A percentile compares a stretch with the other conserved stretches of the same genome.
These are phyloP conservation scores for Macrotyloma uniflorum DNA, from an alignment of 306 rosid genomes.

Conservation along the genomic window DNA sequence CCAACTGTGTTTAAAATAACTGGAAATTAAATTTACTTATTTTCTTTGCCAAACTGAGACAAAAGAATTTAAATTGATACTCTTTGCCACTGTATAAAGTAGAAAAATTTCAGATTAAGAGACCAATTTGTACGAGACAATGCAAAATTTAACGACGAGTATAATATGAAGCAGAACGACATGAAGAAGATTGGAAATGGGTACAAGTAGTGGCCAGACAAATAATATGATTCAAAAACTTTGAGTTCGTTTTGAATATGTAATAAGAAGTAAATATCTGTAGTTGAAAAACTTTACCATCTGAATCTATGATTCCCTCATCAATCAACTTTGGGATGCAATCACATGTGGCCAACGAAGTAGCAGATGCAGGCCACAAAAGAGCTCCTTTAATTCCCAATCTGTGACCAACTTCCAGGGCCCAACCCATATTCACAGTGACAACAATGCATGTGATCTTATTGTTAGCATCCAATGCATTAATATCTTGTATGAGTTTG, in stretches of 20 bases:
- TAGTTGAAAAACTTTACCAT: constrained; percentile 11
- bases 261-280: background rate
- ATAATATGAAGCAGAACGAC: background rate
- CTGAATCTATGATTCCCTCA: constrained; percentile 42
- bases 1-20: too few species aligned
- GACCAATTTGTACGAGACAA: too few species aligned
- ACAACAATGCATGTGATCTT: constrained; percentile 48
- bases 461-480: constrained; percentile 20
- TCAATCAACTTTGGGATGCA: constrained; percentile 49
- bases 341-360: constrained; percentile 31
- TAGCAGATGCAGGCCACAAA: constrained; percentile 56
- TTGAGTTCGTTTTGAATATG: background rate
- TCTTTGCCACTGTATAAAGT: too few species aligned
- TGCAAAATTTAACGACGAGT: too few species aligned
- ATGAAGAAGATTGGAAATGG: background rate
- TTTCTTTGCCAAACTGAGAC: too few species aligned
- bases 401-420: constrained; percentile 45
- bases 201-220: background rate
- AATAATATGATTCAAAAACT: background rate
- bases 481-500: constrained; percentile 48
- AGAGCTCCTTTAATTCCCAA: constrained; percentile 48
- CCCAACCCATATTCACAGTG: constrained; percentile 51
- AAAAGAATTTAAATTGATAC: too few species aligned
- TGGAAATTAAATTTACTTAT: too few species aligned
- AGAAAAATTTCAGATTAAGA: too few species aligned